phyloP scores from a whole-genome alignment of 352 stramenopile genomes.

The Phytopythium litorale region DNA sequence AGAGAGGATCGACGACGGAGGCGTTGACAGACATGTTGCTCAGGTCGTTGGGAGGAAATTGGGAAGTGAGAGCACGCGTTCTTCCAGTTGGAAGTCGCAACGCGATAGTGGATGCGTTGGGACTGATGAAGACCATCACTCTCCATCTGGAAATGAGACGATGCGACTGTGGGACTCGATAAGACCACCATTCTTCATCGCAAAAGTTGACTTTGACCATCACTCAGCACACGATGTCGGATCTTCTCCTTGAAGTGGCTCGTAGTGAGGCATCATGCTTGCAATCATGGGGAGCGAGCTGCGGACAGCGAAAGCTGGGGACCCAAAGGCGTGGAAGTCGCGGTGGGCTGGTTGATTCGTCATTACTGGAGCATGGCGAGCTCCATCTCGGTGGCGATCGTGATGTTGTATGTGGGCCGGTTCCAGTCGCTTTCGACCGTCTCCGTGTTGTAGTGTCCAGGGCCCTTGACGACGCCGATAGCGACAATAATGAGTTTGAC shows the following conservation, averaged over 20 bases:
- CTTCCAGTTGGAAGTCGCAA: background rate
- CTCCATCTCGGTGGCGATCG: constrained; percentile 83
- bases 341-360: background rate
- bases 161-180: too few species aligned
- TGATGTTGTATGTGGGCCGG: constrained; percentile 86
- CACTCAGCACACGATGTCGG: background rate
- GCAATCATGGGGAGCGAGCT: background rate
- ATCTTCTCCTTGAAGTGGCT: background rate
- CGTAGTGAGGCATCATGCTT: background rate
- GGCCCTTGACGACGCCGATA: constrained; percentile 34
- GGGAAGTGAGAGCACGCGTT: background rate
- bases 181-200: background rate
- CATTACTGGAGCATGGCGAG: constrained; percentile 52
- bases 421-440: constrained; percentile 78
- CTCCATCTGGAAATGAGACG: too few species aligned
- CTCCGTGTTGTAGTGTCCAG: constrained; percentile 68
- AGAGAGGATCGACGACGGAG: constrained; percentile 18
- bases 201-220: constrained; percentile 3
- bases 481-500: background rate
- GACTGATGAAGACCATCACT: background rate
- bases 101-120: background rate
- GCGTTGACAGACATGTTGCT: constrained; percentile 1
- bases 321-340: background rate
- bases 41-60: background rate
- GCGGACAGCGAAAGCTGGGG: background rate